Conservation (phyloP, 2,329 filamentous ascomycete species). For the Stachybotrys echinatus region DNA sequence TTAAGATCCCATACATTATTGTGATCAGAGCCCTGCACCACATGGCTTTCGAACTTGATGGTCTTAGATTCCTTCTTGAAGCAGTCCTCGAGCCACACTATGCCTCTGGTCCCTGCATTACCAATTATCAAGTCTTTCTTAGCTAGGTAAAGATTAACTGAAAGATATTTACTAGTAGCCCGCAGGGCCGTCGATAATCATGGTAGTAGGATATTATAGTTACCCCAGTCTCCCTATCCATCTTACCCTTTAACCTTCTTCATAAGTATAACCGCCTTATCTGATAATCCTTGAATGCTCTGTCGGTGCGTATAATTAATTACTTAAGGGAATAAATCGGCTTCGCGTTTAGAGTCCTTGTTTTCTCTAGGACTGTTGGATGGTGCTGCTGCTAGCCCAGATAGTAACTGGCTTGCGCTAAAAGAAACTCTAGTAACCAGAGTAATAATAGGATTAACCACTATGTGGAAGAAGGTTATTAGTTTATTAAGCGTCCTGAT, state of each 20-base stretch:
- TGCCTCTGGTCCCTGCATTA: constrained; percentile 14
- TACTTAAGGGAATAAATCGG: constrained; percentile 10
- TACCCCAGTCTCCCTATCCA: constrained; percentile 23
- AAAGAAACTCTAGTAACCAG: constrained; percentile 6
- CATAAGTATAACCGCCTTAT: constrained; percentile 21
- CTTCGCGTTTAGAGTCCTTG: constrained; percentile 11
- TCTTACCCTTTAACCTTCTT: constrained; percentile 10
- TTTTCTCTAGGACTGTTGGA: neutral
- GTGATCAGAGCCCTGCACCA: constrained; percentile 19
- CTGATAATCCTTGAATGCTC: constrained; percentile 17
- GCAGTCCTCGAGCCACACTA: constrained; percentile 21
- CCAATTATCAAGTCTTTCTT: constrained; percentile 23
- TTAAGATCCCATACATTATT: constrained; percentile 16
- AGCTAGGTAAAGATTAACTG: constrained; percentile 19
- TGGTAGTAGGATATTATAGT: constrained; percentile 22
- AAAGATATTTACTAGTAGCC: constrained; percentile 8
- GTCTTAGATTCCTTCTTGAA: constrained; percentile 10
- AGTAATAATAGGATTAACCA: constrained; percentile 9
- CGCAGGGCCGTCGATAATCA: constrained; percentile 14
- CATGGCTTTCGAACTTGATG: constrained; percentile 14
- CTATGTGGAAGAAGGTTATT: constrained; percentile 12
- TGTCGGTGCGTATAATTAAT: constrained; percentile 16
- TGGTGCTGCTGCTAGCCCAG: neutral
- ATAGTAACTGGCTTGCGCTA: constrained; percentile 1
- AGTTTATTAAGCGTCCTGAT: constrained; percentile 14